Conservation (phyloP, 148 eudicot species). For the Agrostemma githago region DNA sequence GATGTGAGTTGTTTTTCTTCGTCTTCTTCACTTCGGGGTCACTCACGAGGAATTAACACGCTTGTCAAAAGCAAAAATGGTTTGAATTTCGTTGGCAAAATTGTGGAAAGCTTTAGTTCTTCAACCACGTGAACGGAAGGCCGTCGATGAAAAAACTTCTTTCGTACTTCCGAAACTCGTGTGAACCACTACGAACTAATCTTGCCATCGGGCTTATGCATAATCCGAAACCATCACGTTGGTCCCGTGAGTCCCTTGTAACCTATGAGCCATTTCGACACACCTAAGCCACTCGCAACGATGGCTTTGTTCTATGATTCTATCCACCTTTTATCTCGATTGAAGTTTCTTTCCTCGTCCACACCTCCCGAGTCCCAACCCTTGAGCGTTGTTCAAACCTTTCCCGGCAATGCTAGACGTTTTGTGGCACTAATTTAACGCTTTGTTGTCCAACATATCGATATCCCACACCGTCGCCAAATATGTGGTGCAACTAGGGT, state of each 20-base stretch:
- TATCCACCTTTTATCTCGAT: neutral
- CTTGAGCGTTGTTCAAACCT: neutral
- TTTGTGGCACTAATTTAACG: too few species aligned
- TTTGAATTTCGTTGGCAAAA: neutral
- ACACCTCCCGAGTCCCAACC: neutral
- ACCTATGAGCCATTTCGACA: neutral
- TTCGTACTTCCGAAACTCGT: neutral
- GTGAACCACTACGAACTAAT: too few species aligned
- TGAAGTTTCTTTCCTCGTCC: neutral
- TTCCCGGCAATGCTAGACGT: neutral
- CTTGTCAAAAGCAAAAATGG: too few species aligned
- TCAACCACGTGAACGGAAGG: too few species aligned
- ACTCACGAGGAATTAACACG: neutral
- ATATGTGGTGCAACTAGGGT: neutral
- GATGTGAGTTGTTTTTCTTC: neutral
- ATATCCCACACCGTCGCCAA: neutral
- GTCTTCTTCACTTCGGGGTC: neutral
- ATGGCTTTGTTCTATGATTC: neutral
- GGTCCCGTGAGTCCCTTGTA: too few species aligned
- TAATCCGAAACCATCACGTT: neutral
- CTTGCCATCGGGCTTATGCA: neutral
- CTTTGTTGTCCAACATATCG: neutral
- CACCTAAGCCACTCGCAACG: neutral
- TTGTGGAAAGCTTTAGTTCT: too few species aligned
- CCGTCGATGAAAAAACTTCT: too few species aligned